phyloP scores from a whole-genome alignment of 2,329 filamentous ascomycete species.

The Huntiella bhutanensis region DNA sequence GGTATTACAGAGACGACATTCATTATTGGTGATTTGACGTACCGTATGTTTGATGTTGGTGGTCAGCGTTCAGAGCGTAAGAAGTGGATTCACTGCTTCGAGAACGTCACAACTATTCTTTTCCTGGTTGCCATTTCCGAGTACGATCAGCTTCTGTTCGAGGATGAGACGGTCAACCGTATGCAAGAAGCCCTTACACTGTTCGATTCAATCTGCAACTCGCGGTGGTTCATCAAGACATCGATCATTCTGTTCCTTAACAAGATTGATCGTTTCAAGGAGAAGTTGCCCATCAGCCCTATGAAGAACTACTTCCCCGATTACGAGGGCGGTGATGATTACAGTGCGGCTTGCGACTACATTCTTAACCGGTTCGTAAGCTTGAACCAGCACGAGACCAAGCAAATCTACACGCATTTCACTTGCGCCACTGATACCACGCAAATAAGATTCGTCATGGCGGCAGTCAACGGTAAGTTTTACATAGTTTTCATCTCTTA shows the following conservation, averaged over 20 bases:
- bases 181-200: slow-evolving; percentile 80
- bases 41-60: slow-evolving; percentile 95
- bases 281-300: slow-evolving; percentile 65
- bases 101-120: slow-evolving; percentile 91
- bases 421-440: slow-evolving; percentile 97
- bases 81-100: slow-evolving; percentile 99
- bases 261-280: slow-evolving; percentile 80
- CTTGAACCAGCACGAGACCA: slow-evolving; percentile 96
- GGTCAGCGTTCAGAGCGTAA: slow-evolving; percentile 90
- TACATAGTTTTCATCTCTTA: neutral
- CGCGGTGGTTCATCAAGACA: slow-evolving; percentile 77
- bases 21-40: slow-evolving; percentile 84
- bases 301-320: slow-evolving; percentile 82
- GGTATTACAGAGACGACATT: slow-evolving; percentile 95
- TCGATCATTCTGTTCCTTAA: slow-evolving; percentile 79
- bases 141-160: slow-evolving; percentile 89
- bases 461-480: slow-evolving; percentile 79
- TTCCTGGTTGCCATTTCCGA: slow-evolving; percentile 95
- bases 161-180: slow-evolving; percentile 90
- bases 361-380: slow-evolving; percentile 97
- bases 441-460: slow-evolving; percentile 99
- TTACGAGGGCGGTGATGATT: slow-evolving; percentile 90
- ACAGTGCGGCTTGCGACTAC: slow-evolving; percentile 90
- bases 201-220: slow-evolving; percentile 77
- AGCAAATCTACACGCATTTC: slow-evolving; percentile 99